Conservation (phyloP, 371 early-diverging fungal species). For the Thermomucor indicae-seudaticae region DNA sequence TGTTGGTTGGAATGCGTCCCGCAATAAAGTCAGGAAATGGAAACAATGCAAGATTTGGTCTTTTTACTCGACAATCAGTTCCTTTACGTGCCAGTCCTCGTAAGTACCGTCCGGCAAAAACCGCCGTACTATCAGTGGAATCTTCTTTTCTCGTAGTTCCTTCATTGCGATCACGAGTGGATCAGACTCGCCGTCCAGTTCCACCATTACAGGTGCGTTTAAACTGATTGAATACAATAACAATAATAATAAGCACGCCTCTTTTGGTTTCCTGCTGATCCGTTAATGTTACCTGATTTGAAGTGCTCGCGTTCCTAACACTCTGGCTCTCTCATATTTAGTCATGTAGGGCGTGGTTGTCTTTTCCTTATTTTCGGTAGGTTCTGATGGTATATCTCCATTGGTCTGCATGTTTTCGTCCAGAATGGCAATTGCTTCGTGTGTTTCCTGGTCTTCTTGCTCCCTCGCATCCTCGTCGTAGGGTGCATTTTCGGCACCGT, state of each 20-base stretch:
- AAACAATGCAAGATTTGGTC: slow-evolving; percentile 1
- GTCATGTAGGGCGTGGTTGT: slow-evolving; percentile 99
- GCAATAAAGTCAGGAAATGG: neutral
- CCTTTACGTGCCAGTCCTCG: slow-evolving; percentile 97
- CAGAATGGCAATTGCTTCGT: slow-evolving; percentile 21
- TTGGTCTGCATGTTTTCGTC: slow-evolving; percentile 23
- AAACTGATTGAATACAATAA: slow-evolving; percentile 58
- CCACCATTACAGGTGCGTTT: slow-evolving; percentile 99
- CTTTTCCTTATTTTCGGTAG: slow-evolving; percentile 48
- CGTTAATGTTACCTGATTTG: slow-evolving; percentile 62
- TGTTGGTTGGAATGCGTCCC: too few species aligned
- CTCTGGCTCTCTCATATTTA: slow-evolving; percentile 98
- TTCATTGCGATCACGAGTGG: slow-evolving; percentile 98
- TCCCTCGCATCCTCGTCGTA: neutral
- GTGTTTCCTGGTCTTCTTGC: slow-evolving; percentile 1
- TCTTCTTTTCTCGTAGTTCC: slow-evolving; percentile 93
- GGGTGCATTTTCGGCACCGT: slow-evolving; percentile 1
- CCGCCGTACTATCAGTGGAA: slow-evolving; percentile 95
- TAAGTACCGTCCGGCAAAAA: slow-evolving; percentile 96
- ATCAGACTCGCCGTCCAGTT: slow-evolving; percentile 96
- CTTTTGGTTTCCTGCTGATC: neutral
- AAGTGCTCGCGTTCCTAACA: slow-evolving; percentile 91
- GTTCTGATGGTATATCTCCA: slow-evolving; percentile 7
- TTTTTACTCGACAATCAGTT: slow-evolving; percentile 71
- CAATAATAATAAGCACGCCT: neutral